Evolutionary conservation across 2,329 filamentous ascomycete genomes (phyloP).

Genomic region (Colletotrichum spinosum): DNA sequence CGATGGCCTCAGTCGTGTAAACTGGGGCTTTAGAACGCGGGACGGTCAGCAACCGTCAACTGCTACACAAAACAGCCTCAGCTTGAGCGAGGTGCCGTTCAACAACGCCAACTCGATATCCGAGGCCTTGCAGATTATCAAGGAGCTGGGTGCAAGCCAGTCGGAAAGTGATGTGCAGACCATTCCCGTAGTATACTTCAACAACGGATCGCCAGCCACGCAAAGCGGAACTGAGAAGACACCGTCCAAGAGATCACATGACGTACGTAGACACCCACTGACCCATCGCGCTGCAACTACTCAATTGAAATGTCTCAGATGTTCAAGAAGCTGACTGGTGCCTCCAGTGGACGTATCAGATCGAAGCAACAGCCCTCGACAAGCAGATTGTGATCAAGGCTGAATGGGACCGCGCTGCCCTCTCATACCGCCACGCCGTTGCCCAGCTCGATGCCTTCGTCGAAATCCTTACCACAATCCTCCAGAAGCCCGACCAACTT

Average conservation of each 20-base stretch:
- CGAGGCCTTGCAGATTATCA: constrained; percentile 31
- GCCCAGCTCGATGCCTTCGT: constrained; percentile 39
- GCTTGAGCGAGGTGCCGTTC: constrained; percentile 35
- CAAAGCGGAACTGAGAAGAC: constrained; percentile 26
- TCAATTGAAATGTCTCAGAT: background rate
- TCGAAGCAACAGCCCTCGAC: constrained; percentile 35
- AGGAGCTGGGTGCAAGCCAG: constrained; percentile 13
- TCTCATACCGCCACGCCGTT: constrained; percentile 36
- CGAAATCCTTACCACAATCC: constrained; percentile 37
- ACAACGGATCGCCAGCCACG: constrained; percentile 27
- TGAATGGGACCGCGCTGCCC: constrained; percentile 37
- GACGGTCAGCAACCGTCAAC: constrained; percentile 25
- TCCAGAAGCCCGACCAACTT: constrained; percentile 32
- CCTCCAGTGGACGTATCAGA: constrained; percentile 41
- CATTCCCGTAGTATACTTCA: constrained; percentile 36
- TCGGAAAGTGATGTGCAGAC: constrained; percentile 11
- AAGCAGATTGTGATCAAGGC: constrained; percentile 36
- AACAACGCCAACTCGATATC: constrained; percentile 34
- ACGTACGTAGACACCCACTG: constrained; percentile 26
- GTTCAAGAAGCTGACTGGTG: constrained; percentile 13
- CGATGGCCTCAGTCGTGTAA: constrained; percentile 34
- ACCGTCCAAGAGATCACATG: constrained; percentile 23
- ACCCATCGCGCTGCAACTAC: background rate
- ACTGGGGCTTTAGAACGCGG: constrained; percentile 34
- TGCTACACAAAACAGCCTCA: constrained; percentile 20